Base-by-base conservation (phyloP, 225 moss, liverwort and hornwort species). In the Climacium dendroides region DNA sequence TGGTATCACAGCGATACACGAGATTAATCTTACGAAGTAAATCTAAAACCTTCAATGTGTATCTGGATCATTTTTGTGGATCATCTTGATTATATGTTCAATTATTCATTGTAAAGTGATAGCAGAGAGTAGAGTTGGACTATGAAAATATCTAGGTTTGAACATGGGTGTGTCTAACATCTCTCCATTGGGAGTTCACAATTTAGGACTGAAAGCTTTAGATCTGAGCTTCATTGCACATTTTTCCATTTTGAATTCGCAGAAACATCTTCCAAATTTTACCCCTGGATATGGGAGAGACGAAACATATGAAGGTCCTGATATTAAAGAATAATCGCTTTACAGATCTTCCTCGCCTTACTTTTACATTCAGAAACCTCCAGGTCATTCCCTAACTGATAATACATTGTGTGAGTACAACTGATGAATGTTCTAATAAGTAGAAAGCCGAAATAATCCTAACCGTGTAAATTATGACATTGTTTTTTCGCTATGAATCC, bases 311-410 rank as follows among this genome's bases (percentile, higher is more conserved):
- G 91, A 93, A 90, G 79, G 88, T 94, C 77, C 54, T 97, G 7
- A 93, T 90, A 60, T 81, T 97, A 22, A 95, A 97, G 89, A 87
- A 94, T 29, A 97, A 97, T 88, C 90, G 92, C 70, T 97, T 97
- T 59, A 50, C 86, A 63, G 96, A 94, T 67, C 86, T 96, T 65
- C 96, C 96, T 87, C 94, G 93, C 52, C 90, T 96, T 37, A 81
- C 94, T 73, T 96, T 90, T 69, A 90, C 95, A 47, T 95, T 97
- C 58, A 65, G 50, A 41, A 97, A 93, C 83, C 93, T 97, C 41
- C 93, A 97, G 93, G 92, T 96, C 52, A 47, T 87, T 80, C 37
- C 34, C 39, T 37, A 12, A 66, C 11, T 83, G 19, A 83, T 73
- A n/a, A 54, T 75, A 8, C 66, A 5, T 86, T 74, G 83, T 79